Base-by-base conservation (phyloP, 805 yeast species). In the Wickerhamomyces rabaulensis region DNA sequence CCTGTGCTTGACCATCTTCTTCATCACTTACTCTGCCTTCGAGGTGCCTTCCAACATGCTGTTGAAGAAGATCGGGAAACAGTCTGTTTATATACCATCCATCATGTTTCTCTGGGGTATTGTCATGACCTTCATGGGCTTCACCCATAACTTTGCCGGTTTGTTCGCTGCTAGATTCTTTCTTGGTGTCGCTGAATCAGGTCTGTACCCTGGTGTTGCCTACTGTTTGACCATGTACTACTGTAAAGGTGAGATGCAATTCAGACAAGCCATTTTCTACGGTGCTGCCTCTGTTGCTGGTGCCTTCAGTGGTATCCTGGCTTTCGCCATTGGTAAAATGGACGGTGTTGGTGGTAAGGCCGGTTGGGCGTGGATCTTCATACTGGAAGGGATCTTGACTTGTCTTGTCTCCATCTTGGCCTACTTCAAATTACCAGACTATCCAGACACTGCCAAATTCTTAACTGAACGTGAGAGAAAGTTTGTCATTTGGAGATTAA, bases 81-180 rank as follows among this genome's bases (percentile, higher is more conserved):
- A 23, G 39, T 49, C 22, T 44, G 44, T 21, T 43, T 49, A 22
- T 52, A 48, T 42, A 33, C 51, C 19, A 51, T 52, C 25, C 25
- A 66, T 76, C 25, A 46, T 42, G 74, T 41, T 52, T 16, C 12
- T 38, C 6, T 53, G 54, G 56, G 58, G 57, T 13, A 43, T 47
- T 16, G 26, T 43, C 16, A 50, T 53, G 29, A 46, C 52, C 2
- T 51, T 51, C 37, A 53, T 50, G 41, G 54, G 78, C 56, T 66
- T 74, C 0, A 76, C 75, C 19, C 51, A 47, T 43, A 73, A 69
- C 48, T 72, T 69, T 52, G 66, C 68, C 16, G 82, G 81, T 35
- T 67, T 78, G 3, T 62, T 69, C 44, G 74, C 69, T 4, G 51
- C 74, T 22, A 62, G 83, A 52, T 75, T 78, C 56, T 72, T 76